Evolutionary conservation across 2,329 filamentous ascomycete species (phyloP).

Genomic region (Aspergillus intermedius): DNA sequence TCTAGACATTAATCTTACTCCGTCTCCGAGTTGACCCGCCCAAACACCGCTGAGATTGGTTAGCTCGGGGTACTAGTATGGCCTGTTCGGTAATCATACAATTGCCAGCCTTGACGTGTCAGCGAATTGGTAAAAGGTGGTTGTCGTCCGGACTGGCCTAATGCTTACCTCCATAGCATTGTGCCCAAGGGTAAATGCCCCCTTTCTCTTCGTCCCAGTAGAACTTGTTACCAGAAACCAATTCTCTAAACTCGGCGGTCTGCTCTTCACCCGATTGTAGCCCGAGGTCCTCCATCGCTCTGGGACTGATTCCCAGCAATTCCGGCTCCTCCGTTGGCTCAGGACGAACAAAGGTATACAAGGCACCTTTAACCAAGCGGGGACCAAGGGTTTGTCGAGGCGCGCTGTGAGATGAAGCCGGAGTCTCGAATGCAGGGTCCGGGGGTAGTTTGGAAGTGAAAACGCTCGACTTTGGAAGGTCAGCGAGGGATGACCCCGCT

Average conservation of each 20-base stretch:
- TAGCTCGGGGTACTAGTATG: slow-evolving; percentile 14
- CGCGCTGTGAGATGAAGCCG: slow-evolving; percentile 71
- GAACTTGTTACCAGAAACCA: slow-evolving; percentile 76
- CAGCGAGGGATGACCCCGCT: slow-evolving; percentile 34
- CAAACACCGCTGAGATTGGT: slow-evolving; percentile 62
- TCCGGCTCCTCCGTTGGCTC: slow-evolving; percentile 66
- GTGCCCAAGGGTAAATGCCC: slow-evolving; percentile 94
- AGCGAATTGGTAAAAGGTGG: slow-evolving; percentile 7
- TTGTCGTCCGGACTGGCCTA: slow-evolving; percentile 39
- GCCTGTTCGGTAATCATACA: slow-evolving; percentile 29
- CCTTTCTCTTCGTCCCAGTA: slow-evolving; percentile 66
- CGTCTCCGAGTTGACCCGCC: slow-evolving; percentile 94
- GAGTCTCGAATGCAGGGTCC: slow-evolving; percentile 72
- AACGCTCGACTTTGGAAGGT: slow-evolving; percentile 58
- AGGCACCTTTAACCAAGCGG: slow-evolving; percentile 73
- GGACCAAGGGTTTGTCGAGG: slow-evolving; percentile 71
- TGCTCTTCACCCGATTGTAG: slow-evolving; percentile 62
- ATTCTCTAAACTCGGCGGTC: slow-evolving; percentile 66
- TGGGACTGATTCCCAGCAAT: slow-evolving; percentile 71
- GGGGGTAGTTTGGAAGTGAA: slow-evolving; percentile 65
- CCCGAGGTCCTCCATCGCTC: slow-evolving; percentile 74
- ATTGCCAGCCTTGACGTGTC: slow-evolving; percentile 41
- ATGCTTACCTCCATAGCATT: slow-evolving; percentile 79
- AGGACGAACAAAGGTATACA: slow-evolving; percentile 88
- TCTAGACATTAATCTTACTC: slow-evolving; percentile 35